Evolutionary conservation across 495 filamentous ascomycete species (phyloP).

Genomic region (Tuber umbilicatum): DNA sequence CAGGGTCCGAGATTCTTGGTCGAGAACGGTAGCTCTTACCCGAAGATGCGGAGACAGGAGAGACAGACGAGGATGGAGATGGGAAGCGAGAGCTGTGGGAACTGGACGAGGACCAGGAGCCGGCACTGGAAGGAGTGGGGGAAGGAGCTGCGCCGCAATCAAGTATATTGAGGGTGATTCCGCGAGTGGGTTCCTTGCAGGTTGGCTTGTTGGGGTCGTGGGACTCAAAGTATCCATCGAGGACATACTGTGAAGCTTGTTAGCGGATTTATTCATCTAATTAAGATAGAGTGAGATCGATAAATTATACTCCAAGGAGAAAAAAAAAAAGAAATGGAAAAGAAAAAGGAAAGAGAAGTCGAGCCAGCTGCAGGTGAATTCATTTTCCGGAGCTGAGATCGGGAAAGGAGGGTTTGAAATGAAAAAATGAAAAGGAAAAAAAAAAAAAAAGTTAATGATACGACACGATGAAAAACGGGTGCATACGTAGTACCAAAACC

Average conservation of each 20-base stretch:
- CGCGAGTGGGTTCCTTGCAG: constrained; percentile 92
- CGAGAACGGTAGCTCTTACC: background rate
- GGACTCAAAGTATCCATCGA: constrained; percentile 97
- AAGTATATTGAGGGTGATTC: constrained; percentile 80
- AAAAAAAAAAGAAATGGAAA: constrained; percentile 5
- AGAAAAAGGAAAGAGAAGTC: background rate
- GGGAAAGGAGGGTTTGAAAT: constrained; percentile 3
- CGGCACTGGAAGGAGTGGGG: constrained; percentile 40
- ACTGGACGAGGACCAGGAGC: constrained; percentile 49
- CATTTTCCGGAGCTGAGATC: background rate
- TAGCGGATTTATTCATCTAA: constrained; percentile 18
- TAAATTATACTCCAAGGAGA: constrained; percentile 4
- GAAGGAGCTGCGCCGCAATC: constrained; percentile 46
- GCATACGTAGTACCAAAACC: constrained; percentile 96
- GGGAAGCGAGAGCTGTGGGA: constrained; percentile 47
- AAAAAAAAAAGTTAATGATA: constrained; percentile 8
- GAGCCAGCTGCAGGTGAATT: background rate
- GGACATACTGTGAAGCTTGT: constrained; percentile 65
- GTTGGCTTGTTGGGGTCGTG: constrained; percentile 88
- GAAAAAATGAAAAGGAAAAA: constrained; percentile 3
- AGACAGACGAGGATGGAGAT: constrained; percentile 36
- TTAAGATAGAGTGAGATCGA: constrained; percentile 14
- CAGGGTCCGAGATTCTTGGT: constrained; percentile 23
- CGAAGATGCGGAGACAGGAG: constrained; percentile 1
- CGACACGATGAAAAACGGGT: constrained; percentile 15